Evolutionary conservation across 148 eudicot genomes (phyloP), one percentile per base, ranked within the genome.

Genomic region (Rhododendron ferrugineum): DNA sequence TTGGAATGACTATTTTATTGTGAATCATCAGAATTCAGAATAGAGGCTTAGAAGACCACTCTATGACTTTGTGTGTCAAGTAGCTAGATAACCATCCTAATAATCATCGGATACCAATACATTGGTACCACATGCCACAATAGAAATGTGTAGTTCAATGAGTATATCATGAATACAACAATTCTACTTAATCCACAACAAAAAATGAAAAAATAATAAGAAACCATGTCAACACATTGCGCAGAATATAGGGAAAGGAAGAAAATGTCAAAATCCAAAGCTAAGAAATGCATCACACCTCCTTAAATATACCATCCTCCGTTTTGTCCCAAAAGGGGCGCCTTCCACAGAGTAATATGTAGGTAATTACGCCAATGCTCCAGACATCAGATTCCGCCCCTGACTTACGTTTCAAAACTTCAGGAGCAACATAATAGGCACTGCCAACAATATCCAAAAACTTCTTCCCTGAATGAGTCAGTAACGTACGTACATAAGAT

Each of bases 261-360:
- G 11, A 58, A 77, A 70, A 28, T 28, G n/a, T 30, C 75, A 34
- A 18, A 4, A 22, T 18, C 50, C 37, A 37, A 58, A 42, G 68
- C 34, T 75, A 73, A 28, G n/a, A 86, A 70, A 81, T 85, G 58
- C 16, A 68, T 30, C 8, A 13, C 81, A 94, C 99, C 97, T 96
- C 99, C 84, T 94, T 96, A 85, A 96, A 96, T 85, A 96, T 94
- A 73, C 99, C 98, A 84, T 95, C 96, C 88, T 96, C 99, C n/a
- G 99, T 95, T 92, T 94, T 95, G 88, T 96, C 99, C 99, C 99
- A 96, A 89, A 96, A 96, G 37, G 99, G 99, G 3, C 99, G 96
- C 88, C 98, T 92, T 60, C 99, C 99, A 88, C 99, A 96, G 79
- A 96, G 96, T 91, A 96, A 91, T 86, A 96, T 96, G 88, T 95